Percentiles rank a stretch among this genome's conserved stretches.
Conservation (phyloP, 352 stramenopile species). For the Pythium oligandrum region DNA sequence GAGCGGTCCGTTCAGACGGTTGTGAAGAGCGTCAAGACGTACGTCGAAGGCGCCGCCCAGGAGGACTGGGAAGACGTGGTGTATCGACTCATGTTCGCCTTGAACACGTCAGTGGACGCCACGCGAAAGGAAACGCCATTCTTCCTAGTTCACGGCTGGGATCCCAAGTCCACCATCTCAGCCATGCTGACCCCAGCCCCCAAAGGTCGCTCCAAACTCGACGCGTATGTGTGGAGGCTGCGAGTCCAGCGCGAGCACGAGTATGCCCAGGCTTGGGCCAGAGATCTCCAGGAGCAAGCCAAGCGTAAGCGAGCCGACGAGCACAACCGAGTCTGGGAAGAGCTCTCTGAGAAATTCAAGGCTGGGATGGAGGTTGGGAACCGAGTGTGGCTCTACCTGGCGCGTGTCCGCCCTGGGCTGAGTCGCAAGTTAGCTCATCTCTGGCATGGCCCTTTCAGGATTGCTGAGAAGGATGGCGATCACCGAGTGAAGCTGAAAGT, state of each 20-base stretch:
- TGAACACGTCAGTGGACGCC: conserved; percentile 9
- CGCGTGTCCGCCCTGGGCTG: conserved; percentile 1
- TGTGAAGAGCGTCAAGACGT: conserved; percentile 11
- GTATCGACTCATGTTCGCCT: conserved; percentile 18
- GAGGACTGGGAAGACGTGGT: conserved; percentile 27
- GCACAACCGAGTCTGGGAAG: not conserved
- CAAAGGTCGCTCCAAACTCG: not conserved
- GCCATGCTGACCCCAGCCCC: conserved; percentile 10
- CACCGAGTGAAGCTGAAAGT: conserved; percentile 9
- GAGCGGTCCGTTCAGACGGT: conserved; percentile 27
- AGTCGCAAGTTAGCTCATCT: conserved; percentile 19
- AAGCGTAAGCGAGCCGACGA: not conserved
- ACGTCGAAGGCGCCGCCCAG: conserved; percentile 18
- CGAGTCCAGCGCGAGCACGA: not conserved
- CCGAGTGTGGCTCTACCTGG: conserved; percentile 12
- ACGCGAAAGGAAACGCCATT: not conserved
- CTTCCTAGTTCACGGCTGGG: not conserved
- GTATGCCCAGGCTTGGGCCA: not conserved
- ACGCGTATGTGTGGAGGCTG: not conserved
- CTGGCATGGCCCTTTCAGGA: conserved; percentile 23
- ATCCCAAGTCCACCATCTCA: conserved; percentile 8
- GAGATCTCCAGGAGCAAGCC: not conserved
- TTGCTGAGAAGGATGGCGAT: conserved; percentile 12
- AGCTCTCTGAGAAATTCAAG: conserved; percentile 2
- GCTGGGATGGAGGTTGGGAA: conserved; percentile 13